Evolutionary conservation across 805 yeast species (phyloP).

Genomic region (Myxozyma mucilagina): DNA sequence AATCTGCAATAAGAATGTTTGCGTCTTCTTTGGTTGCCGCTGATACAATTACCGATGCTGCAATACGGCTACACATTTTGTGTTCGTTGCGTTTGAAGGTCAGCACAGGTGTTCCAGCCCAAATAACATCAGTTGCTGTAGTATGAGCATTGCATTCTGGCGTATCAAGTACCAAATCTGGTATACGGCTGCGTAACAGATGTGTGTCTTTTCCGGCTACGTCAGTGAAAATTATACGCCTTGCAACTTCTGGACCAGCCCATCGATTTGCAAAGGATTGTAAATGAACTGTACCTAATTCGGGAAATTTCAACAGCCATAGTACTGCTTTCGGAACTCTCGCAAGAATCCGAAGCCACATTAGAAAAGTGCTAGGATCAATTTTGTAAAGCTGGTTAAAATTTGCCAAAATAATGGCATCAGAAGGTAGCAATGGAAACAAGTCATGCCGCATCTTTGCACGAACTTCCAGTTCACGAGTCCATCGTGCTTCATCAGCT

Average conservation of each 20-base stretch:
- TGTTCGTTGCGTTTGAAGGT: slow-evolving; percentile 38
- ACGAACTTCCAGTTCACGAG: slow-evolving; percentile 32
- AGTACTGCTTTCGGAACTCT: slow-evolving; percentile 37
- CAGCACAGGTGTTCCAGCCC: slow-evolving; percentile 41
- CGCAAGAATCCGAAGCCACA: slow-evolving; percentile 37
- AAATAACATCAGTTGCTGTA: slow-evolving; percentile 41
- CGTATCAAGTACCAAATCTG: slow-evolving; percentile 40
- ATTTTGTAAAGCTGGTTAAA: slow-evolving; percentile 42
- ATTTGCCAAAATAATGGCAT: slow-evolving; percentile 38
- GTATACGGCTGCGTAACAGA: slow-evolving; percentile 37
- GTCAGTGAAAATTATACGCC: slow-evolving; percentile 39
- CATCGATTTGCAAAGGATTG: slow-evolving; percentile 35
- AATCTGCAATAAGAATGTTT: slow-evolving; percentile 29
- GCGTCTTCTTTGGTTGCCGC: slow-evolving; percentile 16
- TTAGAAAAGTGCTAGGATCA: slow-evolving; percentile 37
- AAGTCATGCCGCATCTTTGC: slow-evolving; percentile 30
- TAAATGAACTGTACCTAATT: slow-evolving; percentile 35
- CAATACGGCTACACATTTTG: slow-evolving; percentile 40
- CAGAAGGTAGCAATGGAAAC: slow-evolving; percentile 35
- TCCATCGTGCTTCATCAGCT: slow-evolving; percentile 29
- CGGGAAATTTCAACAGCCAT: slow-evolving; percentile 41
- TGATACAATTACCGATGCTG: slow-evolving; percentile 37
- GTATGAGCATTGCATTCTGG: slow-evolving; percentile 44
- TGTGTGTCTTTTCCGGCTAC: slow-evolving; percentile 40
- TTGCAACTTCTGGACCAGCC: slow-evolving; percentile 33